Evolutionary conservation across 2,329 filamentous ascomycete genomes (phyloP), one percentile per base, ranked within the genome.

Genomic region (Monosporascus sp.): DNA sequence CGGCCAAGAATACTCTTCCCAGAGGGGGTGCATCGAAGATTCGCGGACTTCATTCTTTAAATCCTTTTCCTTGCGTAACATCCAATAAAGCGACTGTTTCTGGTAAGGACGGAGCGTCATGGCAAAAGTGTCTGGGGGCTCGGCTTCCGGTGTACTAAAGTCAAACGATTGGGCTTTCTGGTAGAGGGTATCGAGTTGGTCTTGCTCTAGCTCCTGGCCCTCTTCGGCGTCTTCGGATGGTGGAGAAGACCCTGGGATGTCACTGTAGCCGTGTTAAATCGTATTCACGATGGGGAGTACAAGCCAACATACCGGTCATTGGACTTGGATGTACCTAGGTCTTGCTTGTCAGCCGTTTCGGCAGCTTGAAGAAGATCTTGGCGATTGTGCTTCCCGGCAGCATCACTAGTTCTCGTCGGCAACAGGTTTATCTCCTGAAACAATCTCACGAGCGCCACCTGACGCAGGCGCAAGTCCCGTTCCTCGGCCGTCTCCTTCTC

Each of bases 81-180:
- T 97, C 94, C 94, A 99, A 66, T 97, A 79, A 6, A 99, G 73
- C 1, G 94, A 91, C 70, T 99, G 94, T 65, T 91, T 96, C 68
- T 99, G 94, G 62, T 99, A 99, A 50, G 90, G 91, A 3, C 94
- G 85, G 27, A 99, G 76, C 38, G 85, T 79, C 85, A 99, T 86
- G 6, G 80, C 79, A 69, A 99, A 99, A 0, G 85, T 90, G 8
- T 86, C 78, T 6, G 88, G 84, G 9, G 94, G 93, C 62, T 96
- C 87, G 9, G 90, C 86, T 68, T 91, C 86, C 2, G 92, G 92
- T 0, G 92, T 97, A 66, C 85, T 84, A 65, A 99, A 97, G 68
- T 99, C 94, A 64, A 97, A 97, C 0, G 91, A 92, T 66, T 99
- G 94, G 0, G 94, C 94, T 67, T 99, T 99, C 65, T 88, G 90